Evolutionary conservation across 2,329 filamentous ascomycete species (phyloP).

Genomic region (Ophiosphaerella herpotricha): DNA sequence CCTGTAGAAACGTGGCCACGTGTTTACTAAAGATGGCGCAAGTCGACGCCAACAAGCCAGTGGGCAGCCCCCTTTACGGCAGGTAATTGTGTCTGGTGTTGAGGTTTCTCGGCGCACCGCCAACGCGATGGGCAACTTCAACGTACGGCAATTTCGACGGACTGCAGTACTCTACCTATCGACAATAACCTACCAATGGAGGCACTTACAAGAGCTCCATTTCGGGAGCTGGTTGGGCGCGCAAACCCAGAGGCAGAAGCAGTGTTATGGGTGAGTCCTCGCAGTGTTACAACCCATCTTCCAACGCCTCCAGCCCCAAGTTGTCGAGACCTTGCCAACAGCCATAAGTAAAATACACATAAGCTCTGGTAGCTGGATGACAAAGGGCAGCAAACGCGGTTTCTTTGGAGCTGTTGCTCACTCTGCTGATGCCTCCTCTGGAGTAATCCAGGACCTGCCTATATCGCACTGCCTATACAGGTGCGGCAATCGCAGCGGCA

Average conservation of each 20-base stretch:
- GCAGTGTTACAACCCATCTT: neutral
- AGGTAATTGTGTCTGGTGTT: neutral
- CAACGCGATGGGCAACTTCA: neutral
- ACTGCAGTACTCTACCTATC: neutral
- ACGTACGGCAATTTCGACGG: neutral
- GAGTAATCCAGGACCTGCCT: slow-evolving; percentile 4
- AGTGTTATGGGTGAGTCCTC: neutral
- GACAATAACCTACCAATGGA: neutral
- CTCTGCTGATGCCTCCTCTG: slow-evolving; percentile 3
- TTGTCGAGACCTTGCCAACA: neutral
- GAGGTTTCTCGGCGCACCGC: neutral
- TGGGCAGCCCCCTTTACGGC: neutral
- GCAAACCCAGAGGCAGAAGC: neutral
- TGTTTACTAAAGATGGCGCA: neutral
- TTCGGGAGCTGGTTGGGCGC: no score
- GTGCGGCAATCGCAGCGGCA: neutral
- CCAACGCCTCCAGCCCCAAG: neutral
- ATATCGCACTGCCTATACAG: slow-evolving; percentile 5
- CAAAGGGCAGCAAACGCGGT: neutral
- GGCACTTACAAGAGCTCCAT: neutral
- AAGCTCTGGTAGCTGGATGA: neutral
- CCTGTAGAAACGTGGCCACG: neutral
- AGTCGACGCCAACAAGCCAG: neutral
- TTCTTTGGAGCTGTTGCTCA: slow-evolving; percentile 5
- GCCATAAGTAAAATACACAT: slow-evolving; percentile 5